A percentile compares a stretch with the other conserved stretches of the same genome.
Conservation (phyloP, 164 flowering plant genomes). For the Litsea cubeba region DNA sequence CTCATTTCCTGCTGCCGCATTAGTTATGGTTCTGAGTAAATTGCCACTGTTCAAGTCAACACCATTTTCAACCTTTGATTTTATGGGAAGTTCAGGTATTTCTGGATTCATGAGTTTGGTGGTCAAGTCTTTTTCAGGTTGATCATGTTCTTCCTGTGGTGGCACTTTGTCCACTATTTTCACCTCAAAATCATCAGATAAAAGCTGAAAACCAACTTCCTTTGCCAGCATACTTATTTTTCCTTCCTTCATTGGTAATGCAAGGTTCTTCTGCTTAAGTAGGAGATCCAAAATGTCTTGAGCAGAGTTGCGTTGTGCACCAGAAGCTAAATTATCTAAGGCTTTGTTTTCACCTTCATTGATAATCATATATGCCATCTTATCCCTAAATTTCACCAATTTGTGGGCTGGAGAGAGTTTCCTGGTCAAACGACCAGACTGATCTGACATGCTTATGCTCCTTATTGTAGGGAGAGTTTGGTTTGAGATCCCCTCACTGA, state of each 20-base stretch:
- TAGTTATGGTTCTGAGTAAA: slow-evolving; percentile 13
- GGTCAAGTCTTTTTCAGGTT: slow-evolving; percentile 23
- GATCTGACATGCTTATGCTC: slow-evolving; percentile 11
- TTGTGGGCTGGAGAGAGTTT: slow-evolving; percentile 22
- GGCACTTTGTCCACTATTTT: slow-evolving; percentile 35
- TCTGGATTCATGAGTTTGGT: neutral
- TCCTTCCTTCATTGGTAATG: slow-evolving; percentile 25
- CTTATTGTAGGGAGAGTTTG: slow-evolving; percentile 22
- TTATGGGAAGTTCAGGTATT: slow-evolving; percentile 13
- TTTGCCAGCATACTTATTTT: slow-evolving; percentile 70
- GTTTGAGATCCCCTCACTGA: slow-evolving; percentile 12
- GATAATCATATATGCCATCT: slow-evolving; percentile 53
- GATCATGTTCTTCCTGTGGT: slow-evolving; percentile 24
- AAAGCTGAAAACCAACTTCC: slow-evolving; percentile 76
- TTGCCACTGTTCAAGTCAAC: slow-evolving; percentile 20
- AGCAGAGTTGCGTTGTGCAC: slow-evolving; percentile 49
- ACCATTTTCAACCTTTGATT: slow-evolving; percentile 16
- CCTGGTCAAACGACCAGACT: slow-evolving; percentile 24
- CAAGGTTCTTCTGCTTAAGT: slow-evolving; percentile 38
- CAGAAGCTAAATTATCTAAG: slow-evolving; percentile 37
- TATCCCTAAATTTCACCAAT: slow-evolving; percentile 33
- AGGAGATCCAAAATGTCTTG: slow-evolving; percentile 51
- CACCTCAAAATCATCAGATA: slow-evolving; percentile 72
- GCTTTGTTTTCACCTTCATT: slow-evolving; percentile 48
- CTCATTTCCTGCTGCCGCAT: slow-evolving; percentile 6